Base-by-base conservation (phyloP, 2,329 filamentous ascomycete genomes). In the Cordyceps fumosorosea region DNA sequence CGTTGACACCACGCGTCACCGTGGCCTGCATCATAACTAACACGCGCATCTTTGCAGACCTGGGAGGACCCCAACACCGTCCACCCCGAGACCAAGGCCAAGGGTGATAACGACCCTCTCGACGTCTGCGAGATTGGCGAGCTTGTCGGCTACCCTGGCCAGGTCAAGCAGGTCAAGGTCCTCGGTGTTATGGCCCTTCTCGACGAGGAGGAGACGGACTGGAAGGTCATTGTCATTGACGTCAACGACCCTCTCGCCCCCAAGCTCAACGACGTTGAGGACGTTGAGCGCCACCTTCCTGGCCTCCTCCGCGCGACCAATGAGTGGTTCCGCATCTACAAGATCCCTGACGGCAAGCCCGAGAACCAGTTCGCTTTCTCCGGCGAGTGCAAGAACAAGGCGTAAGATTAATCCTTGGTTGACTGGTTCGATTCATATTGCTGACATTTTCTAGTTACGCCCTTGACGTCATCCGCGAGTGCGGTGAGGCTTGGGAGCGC, bases 251-350 rank as follows among this genome's bases (percentile, higher is more conserved):
- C 95, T 69, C 85, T 99, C 67, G 95, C 95, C 62, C 80, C 90
- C 74, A 96, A 96, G 87, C 89, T 99, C 76, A 93, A 99, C 82
- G 93, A 98, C 77, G 89, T 98, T 67, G 95, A 98, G 86, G 95
- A 99, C 76, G 95, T 99, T 70, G 95, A 99, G 86, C 89, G 93
- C 75, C 95, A 98, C 83, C 88, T 99, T 63, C 95, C 95, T 65
- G 95, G 95, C 71, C 91, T 99, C 64, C 86, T 99, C 77, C 90
- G 95, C 70, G 95, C 95, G 75, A 98, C 93, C 76, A 99, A 99
- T 76, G 95, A 99, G 84, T 99, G 95, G 95, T 99, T 99, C 92
- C 92, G 95, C 79, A 99, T 99, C 87, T 99, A 99, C 89, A 99
- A 99, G 86, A 99, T 99, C 80, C 95, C 95, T 75, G 95, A 99